Evolutionary conservation across 2,329 filamentous ascomycete species (phyloP), one percentile per base, ranked within the genome.

Genomic region (Beauveria bassiana): DNA sequence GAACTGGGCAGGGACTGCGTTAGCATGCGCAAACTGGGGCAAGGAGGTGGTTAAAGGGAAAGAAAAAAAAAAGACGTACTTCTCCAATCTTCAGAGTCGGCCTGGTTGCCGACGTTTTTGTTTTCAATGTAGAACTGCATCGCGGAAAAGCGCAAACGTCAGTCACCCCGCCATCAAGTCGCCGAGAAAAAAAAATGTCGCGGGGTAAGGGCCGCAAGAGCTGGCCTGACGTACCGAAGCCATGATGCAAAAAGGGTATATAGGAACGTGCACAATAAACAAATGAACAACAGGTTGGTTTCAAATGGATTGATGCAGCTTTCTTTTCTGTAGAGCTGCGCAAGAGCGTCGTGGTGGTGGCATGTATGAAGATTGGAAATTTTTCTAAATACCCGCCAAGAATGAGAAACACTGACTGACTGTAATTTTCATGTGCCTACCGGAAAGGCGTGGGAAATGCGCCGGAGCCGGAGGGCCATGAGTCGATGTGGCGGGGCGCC

Each of bases 61-160:
- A n/a, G 3, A 9, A n/a, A 0, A 10, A 34, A 12, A 34, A 34
- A 31, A 34, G 28, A 73, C 85, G 66, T 81, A 93, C 90, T 90
- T 79, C 90, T 84, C 85, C 89, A 93, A 73, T 95, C 90, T 75
- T 95, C 90, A 62, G 88, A 85, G 65, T 85, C 81, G 58, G 79
- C 79, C 74, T 85, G 86, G 75, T 93, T 89, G 68, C 90, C 90
- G 67, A 93, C 86, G 74, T 89, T 85, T 68, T 88, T 86, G 74
- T 93, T 93, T 71, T 89, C 82, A 68, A 91, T 89, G 77, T 85
- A 90, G 81, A 90, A 92, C 71, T 76, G n/a, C 55, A 61, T 62
- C 34, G 50, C 22, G 3, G 18, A 12, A 61, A 61, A 28, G 38
- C 61, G 60, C 26, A 46, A 57, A 18, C n/a, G 64, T 73, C 66